Evolutionary conservation across 2,329 filamentous ascomycete genomes (phyloP), one percentile per base, ranked within the genome.

Genomic region (Botrytis deweyae): DNA sequence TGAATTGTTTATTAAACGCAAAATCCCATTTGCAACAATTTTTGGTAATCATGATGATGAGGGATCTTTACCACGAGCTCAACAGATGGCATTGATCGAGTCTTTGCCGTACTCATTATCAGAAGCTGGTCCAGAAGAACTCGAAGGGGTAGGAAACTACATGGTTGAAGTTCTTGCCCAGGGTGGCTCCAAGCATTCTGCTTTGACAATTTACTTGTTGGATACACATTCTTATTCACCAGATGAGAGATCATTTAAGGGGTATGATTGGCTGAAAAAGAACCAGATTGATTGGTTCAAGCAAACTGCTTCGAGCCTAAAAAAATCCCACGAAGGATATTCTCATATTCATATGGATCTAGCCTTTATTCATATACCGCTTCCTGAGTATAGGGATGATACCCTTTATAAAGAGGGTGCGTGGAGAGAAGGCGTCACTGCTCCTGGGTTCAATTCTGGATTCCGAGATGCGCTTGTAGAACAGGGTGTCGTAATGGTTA

Each of bases 41-140:
- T 98, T 98, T 80, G 96, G 96, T 73, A 99, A 99, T 82, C 96
- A 99, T 82, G 96, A 99, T 80, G 95, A 98, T 79, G 95, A 98
- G 85, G 79, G 78, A 0, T 90, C 93, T 64, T 87, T 98, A 77
- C 89, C 91, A 25, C 92, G 96, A 73, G 85, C 88, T 7, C 88
- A 89, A 3, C 91, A 96, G 80, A 98, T 99, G 95, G 86, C 90
- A 5, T 86, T 99, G 22, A 90, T 97, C 78, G 91, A 97, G 81
- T 90, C 91, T 0, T 87, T 99, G 0, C 96, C 96, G 0, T 98
- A 93, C 82, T 98, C 94, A 1, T 87, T 99, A 33, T 94, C 94
- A n/a, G 86, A 88, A 75, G 89, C 94, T 7, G 96, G 96, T 0
- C 94, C 96, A 0, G 89, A 91, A 63, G 90, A 93, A 49, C 88